Evolutionary conservation across 495 filamentous ascomycete genomes (phyloP).

Genomic region (Glonium stellatum): DNA sequence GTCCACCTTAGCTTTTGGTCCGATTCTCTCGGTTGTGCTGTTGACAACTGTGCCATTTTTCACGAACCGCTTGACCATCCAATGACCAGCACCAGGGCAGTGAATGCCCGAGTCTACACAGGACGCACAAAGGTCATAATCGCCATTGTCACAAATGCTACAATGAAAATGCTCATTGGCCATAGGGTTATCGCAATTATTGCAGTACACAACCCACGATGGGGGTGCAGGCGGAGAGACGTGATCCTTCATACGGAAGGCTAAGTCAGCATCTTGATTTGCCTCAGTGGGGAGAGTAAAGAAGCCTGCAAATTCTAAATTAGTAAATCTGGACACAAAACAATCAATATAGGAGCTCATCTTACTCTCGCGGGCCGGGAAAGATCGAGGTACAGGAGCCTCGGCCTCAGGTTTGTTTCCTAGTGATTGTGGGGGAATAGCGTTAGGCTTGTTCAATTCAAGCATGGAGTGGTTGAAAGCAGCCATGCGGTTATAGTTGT

Average conservation of each 20-base stretch:
- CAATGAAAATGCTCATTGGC: slow-evolving; percentile 87
- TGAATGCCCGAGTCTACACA: slow-evolving; percentile 70
- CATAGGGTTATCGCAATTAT: slow-evolving; percentile 73
- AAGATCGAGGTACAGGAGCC: slow-evolving; percentile 31
- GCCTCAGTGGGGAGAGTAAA: slow-evolving; percentile 38
- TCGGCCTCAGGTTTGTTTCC: slow-evolving; percentile 20
- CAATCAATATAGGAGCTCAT: not conserved
- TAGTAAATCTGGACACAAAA: not conserved
- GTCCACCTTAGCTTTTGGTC: slow-evolving; percentile 47
- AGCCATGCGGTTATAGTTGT: slow-evolving; percentile 2
- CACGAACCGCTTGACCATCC: slow-evolving; percentile 86
- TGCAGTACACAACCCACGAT: slow-evolving; percentile 76
- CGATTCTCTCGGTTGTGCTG: slow-evolving; percentile 74
- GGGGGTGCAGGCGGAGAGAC: slow-evolving; percentile 31
- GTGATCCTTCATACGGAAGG: slow-evolving; percentile 24
- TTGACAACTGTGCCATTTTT: slow-evolving; percentile 69
- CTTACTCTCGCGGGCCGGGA: slow-evolving; percentile 28
- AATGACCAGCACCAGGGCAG: slow-evolving; percentile 73
- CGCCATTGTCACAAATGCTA: slow-evolving; percentile 82
- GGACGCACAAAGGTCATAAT: slow-evolving; percentile 83
- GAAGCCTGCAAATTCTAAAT: slow-evolving; percentile 13
- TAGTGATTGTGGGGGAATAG: not conserved
- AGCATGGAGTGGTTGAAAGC: slow-evolving; percentile 2
- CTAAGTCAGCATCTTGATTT: slow-evolving; percentile 31
- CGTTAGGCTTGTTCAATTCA: not conserved